Conservation (phyloP, 768 basidiomycete species). For the Mycena metata region DNA sequence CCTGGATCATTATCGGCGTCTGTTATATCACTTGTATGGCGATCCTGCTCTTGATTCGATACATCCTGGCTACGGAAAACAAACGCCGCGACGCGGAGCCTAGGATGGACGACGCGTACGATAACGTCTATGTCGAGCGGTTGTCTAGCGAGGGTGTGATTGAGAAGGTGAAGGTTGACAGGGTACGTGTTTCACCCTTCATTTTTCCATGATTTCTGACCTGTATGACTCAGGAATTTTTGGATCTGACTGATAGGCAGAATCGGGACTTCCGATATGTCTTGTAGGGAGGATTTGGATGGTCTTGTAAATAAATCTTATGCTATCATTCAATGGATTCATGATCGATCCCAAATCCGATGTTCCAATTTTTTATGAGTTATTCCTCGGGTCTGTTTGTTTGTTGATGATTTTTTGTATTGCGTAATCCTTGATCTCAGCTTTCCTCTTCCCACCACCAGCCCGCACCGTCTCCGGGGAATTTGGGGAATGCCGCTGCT, state of each 20-base stretch:
- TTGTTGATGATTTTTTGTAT: neutral
- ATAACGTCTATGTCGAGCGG: constrained; percentile 73
- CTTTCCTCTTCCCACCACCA: neutral
- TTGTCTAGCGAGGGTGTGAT: constrained; percentile 58
- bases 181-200: constrained; percentile 66
- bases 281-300: neutral
- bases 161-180: constrained; percentile 71
- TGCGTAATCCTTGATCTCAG: neutral
- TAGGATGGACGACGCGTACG: constrained; percentile 66
- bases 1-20: constrained; percentile 79
- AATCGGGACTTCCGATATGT: constrained; percentile 25
- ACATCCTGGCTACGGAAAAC: constrained; percentile 72
- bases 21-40: constrained; percentile 67
- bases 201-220: neutral
- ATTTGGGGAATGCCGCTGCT: no score
- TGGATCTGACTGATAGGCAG: constrained; percentile 24
- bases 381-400: no score
- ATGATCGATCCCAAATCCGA: no score
- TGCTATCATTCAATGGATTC: no score
- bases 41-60: constrained; percentile 68
- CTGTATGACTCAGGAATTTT: constrained; percentile 11
- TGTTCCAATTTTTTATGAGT: no score
- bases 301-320: no score
- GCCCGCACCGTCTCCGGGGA: no score
- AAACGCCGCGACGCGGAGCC: constrained; percentile 65